Evolutionary conservation across 495 filamentous ascomycete genomes (phyloP).

Genomic region (Melanomma pulvis-pyrius): DNA sequence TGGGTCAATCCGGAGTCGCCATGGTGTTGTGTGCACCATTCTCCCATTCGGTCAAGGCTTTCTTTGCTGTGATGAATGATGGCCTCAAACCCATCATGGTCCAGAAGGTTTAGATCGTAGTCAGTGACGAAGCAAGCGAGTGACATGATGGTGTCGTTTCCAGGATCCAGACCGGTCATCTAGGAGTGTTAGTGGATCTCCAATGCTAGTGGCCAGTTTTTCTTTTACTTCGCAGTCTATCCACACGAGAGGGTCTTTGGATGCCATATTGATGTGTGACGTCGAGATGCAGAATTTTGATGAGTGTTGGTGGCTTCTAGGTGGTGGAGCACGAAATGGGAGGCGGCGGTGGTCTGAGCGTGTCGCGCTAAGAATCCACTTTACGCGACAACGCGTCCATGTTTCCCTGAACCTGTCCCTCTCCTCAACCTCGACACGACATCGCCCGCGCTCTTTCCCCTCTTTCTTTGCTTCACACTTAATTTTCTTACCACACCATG

Average conservation of each 20-base stretch:
- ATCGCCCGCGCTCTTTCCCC: neutral
- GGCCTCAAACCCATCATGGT: conserved; percentile 74
- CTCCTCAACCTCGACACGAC: conserved; percentile 11
- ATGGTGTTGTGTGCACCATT: conserved; percentile 69
- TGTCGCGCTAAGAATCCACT: conserved; percentile 23
- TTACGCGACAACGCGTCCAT: conserved; percentile 17
- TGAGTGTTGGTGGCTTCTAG: too few species aligned
- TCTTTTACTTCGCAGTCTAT: conserved; percentile 82
- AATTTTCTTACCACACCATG: conserved; percentile 31
- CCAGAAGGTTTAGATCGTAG: conserved; percentile 71
- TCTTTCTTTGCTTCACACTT: conserved; percentile 1
- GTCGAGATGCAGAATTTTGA: neutral
- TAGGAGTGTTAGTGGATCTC: conserved; percentile 44
- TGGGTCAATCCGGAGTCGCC: conserved; percentile 76
- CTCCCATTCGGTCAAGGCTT: conserved; percentile 73
- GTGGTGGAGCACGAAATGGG: neutral
- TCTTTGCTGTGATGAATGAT: conserved; percentile 75
- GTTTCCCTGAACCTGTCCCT: neutral
- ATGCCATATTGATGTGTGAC: conserved; percentile 37
- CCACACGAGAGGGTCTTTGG: conserved; percentile 72
- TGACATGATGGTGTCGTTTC: conserved; percentile 82
- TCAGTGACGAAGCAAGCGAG: conserved; percentile 94
- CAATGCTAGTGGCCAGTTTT: conserved; percentile 14
- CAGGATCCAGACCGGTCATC: conserved; percentile 91
- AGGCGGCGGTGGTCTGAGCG: neutral